Base-by-base conservation (phyloP, 2,329 filamentous ascomycete genomes). In the Paecilomyces sp. region DNA sequence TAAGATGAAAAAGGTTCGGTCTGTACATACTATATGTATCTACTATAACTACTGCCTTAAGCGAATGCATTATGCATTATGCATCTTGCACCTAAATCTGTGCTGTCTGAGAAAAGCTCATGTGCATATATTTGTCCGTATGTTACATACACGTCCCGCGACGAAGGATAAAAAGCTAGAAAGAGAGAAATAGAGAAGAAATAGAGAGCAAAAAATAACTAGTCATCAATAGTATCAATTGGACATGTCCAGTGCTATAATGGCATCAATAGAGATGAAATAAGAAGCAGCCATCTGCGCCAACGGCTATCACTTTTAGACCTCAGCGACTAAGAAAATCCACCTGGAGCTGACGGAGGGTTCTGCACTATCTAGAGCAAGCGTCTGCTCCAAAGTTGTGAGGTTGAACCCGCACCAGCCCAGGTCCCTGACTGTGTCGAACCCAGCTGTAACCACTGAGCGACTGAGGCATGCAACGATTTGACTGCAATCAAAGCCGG, bases 401-500 rank as follows among this genome's bases (percentile, higher is more conserved):
- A 93, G 83, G 71, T 90, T 89, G 71, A 96, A 96, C 58, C 92
- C 92, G 64, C 95, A 92, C 92, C 92, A 97, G 73, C 92, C 90
- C 57, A 97, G 83, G 69, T 91, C 92, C 74, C 89, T 91, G 69
- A 89, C 80, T 60, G 86, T 81, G 66, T 88, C 85, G 60, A 84
- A 80, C 63, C 90, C 85, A 61, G 83, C 78, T 28, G 82, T 76
- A 47, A 85, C 82, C 63, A 88, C 85, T 54, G 80, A 80, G 64
- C 91, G 89, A 73, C 93, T 91, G 63, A 96, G 82, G 75, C 90
- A 92, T 68, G 92, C 85, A 63, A 95, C 85, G 63, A 96, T 84
- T 70, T 89, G 85, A 58, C 85, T 83, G 77, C 92, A 96, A 67
- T 82, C 85, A 72, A 96, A 84, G 60, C 75, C 72, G 50, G 90